These are phyloP conservation scores for Dothideomycetes sp. DNA, from an alignment of 2,329 filamentous ascomycete genomes.

Conservation along the genomic window DNA sequence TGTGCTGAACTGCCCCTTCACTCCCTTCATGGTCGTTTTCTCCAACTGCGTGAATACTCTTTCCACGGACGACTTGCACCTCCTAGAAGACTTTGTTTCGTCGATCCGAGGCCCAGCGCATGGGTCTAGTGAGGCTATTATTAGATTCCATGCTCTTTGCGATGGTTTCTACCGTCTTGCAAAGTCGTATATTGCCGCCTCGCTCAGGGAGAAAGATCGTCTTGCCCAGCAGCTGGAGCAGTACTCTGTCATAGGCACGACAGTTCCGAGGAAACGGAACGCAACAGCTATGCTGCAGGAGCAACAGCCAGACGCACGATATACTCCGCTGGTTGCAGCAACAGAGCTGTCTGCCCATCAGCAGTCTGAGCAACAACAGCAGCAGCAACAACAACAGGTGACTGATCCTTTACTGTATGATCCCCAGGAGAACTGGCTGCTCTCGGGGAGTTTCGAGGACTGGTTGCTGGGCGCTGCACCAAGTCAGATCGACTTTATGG, in stretches of 20 bases:
- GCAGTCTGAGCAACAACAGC: too few species aligned
- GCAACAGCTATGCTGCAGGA: background rate
- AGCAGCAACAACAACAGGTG: too few species aligned
- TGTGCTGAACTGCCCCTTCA: slow-evolving; percentile 44
- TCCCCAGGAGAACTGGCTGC: background rate
- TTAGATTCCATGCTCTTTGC: slow-evolving; percentile 12
- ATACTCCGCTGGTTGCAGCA: too few species aligned
- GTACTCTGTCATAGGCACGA: background rate
- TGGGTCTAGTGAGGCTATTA: slow-evolving; percentile 5
- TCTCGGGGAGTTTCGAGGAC: slow-evolving; percentile 2
- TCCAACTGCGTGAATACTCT: slow-evolving; percentile 16
- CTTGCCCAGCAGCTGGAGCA: background rate
- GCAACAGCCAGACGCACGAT: background rate
- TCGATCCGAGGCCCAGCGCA: slow-evolving; percentile 9
- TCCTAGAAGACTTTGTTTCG: slow-evolving; percentile 14
- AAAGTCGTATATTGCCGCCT: slow-evolving; percentile 11
- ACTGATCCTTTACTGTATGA: background rate
- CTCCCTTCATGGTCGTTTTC: slow-evolving; percentile 50
- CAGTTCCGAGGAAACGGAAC: background rate
- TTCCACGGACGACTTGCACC: slow-evolving; percentile 11
- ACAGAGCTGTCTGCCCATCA: too few species aligned
- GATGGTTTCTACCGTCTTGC: slow-evolving; percentile 16
- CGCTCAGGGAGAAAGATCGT: slow-evolving; percentile 1
- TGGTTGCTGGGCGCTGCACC: slow-evolving; percentile 2
- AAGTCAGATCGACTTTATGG: slow-evolving; percentile 6